Conservation (phyloP, 2,329 filamentous ascomycete species). For the Sarocladium strictum region DNA sequence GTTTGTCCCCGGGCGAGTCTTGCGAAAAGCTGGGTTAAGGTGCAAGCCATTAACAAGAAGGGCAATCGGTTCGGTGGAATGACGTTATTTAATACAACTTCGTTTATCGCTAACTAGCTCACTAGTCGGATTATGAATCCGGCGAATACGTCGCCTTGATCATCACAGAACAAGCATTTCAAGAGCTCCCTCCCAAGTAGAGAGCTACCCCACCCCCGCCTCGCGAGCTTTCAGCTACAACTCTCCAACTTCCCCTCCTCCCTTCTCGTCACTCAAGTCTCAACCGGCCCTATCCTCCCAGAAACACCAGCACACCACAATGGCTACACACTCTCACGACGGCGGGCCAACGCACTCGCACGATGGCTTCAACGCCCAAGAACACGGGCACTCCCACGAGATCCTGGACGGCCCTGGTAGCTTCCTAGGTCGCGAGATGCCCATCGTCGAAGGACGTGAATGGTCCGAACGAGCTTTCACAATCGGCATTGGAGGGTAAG, state of each 20-base stretch:
- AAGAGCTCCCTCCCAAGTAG: background rate
- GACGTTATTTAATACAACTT: too few species aligned
- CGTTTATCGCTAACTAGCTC: too few species aligned
- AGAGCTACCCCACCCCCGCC: background rate
- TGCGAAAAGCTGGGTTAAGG: too few species aligned
- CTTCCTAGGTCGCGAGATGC: conserved; percentile 86
- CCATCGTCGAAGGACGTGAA: conserved; percentile 78
- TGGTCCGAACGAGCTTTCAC: conserved; percentile 91
- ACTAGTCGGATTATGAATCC: too few species aligned
- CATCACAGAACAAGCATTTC: too few species aligned
- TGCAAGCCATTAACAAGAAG: too few species aligned
- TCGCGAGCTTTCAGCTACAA: background rate
- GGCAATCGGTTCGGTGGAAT: too few species aligned
- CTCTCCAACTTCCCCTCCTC: background rate
- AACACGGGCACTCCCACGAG: conserved; percentile 94
- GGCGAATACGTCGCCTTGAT: too few species aligned
- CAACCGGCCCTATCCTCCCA: background rate
- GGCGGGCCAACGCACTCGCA: conserved; percentile 25
- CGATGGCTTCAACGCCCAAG: conserved; percentile 42
- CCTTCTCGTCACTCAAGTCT: background rate
- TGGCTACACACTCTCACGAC: conserved; percentile 49
- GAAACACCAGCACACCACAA: background rate
- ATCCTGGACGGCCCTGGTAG: conserved; percentile 91
- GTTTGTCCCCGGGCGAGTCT: too few species aligned
- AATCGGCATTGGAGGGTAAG: conserved; percentile 93